Evolutionary conservation across 108 stramenopile genomes (phyloP).

Genomic region (Heterococcus sp.): DNA sequence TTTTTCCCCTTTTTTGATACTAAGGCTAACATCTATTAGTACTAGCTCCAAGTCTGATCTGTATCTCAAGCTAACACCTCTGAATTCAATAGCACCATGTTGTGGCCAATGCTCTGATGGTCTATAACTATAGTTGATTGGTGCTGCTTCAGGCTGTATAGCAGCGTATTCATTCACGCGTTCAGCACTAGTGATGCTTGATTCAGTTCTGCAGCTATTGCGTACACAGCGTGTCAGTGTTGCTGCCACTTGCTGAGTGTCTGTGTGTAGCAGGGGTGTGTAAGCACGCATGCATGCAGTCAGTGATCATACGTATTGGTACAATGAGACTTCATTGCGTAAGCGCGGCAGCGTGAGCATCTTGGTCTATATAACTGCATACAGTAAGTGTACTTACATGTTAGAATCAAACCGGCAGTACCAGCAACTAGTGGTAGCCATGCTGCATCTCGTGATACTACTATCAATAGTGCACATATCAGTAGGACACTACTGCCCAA

Average conservation of each 20-base stretch:
- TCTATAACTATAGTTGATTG: slow-evolving; percentile 5
- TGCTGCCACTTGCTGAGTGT: slow-evolving; percentile 22
- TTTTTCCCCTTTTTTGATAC: slow-evolving; percentile 25
- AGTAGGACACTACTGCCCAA: slow-evolving; percentile 73
- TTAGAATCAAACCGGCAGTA: slow-evolving; percentile 86
- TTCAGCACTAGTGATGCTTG: slow-evolving; percentile 50
- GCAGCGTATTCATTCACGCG: slow-evolving; percentile 65
- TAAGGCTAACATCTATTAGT: slow-evolving; percentile 28
- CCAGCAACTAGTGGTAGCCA: slow-evolving; percentile 61
- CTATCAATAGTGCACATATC: slow-evolving; percentile 67
- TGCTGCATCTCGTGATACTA: slow-evolving; percentile 33
- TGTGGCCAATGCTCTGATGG: background rate
- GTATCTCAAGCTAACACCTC: background rate
- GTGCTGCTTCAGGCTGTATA: slow-evolving; percentile 35
- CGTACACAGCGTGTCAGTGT: slow-evolving; percentile 48
- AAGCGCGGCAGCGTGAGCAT: too few relatives aligned
- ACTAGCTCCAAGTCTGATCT: slow-evolving; percentile 41
- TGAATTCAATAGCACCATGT: background rate
- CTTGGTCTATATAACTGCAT: too few relatives aligned
- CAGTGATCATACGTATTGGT: too few relatives aligned
- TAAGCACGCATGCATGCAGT: too few relatives aligned
- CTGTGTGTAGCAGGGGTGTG: background rate
- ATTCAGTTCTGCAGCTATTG: slow-evolving; percentile 48
- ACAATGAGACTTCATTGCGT: slow-evolving; percentile 1
- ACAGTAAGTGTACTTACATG: too few relatives aligned